Base-by-base conservation (phyloP, 176 grass and related monocot genomes). In the Saccharum officinarum region DNA sequence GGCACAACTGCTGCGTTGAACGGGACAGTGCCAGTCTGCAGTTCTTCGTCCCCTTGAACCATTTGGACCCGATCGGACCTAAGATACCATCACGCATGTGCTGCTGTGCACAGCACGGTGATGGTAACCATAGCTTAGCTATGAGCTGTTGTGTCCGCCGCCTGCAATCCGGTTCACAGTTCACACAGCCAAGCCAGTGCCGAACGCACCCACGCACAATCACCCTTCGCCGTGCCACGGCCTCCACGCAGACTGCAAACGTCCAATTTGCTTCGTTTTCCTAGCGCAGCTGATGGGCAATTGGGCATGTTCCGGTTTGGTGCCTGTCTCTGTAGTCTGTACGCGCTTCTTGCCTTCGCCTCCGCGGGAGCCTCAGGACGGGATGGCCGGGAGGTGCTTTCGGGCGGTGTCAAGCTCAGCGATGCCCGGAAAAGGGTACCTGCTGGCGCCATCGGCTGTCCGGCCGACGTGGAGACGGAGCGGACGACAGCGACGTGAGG, bases 61-160 rank as follows among this genome's bases (percentile, higher is more conserved):
- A 60, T 33, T 33, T 9, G 3, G n/a, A 62, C n/a, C 59, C 13
- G 26, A 75, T 75, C 15, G 20, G 50, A 54, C 46, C 26, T 1
- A 30, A 28, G 5, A 14, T 9, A 7, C 4, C 17, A 13, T 55
- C 25, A 18, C 18, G 17, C 34, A 18, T 31, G 49, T 13, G 73
- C 37, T 18, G 17, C 34, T 7, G 50, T 59, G 6, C 31, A n/a
- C 31, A 30, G 45, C 4, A 36, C 33, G 20, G 44, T 22, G 31
- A 40, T 2, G 39, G 30, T 28, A n/a, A n/a, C 30, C 67, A 22
- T 59, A 49, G 26, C 46, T 10, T 59, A 49, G 26, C 46, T 22
- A 22, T 69, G 68, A 86, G 42, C 77, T 80, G 41, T 26, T 70
- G 47, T 71, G n/a, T 42, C 77, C 57, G 3, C 77, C 42, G 3